A percentile compares a stretch with the other conserved stretches of the same genome.
phyloP scores from a whole-genome alignment of 2,329 filamentous ascomycete genomes.

The Cordyceps fumosorosea region DNA sequence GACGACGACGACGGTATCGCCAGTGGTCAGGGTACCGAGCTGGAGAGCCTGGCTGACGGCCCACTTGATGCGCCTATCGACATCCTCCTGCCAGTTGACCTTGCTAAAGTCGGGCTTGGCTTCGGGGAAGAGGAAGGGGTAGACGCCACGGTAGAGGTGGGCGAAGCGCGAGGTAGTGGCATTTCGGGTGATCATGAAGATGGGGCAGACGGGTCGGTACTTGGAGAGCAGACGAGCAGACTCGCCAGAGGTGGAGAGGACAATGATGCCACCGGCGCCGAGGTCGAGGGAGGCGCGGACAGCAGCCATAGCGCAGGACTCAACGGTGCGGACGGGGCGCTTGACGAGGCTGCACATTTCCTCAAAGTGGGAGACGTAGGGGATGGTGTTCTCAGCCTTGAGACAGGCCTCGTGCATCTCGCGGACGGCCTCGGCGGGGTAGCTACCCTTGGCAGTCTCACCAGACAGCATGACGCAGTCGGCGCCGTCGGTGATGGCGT shows the following conservation, averaged over 20 bases:
- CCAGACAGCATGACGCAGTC: constrained; percentile 99
- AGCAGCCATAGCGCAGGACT: constrained; percentile 95
- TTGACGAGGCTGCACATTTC: constrained; percentile 80
- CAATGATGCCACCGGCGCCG: constrained; percentile 92
- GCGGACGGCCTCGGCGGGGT: constrained; percentile 82
- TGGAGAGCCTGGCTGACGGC: constrained; percentile 81
- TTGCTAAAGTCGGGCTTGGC: constrained; percentile 89
- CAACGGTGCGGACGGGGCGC: constrained; percentile 78
- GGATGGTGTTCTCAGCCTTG: constrained; percentile 93
- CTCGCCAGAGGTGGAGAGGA: constrained; percentile 90
- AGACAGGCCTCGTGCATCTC: constrained; percentile 99
- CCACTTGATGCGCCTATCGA: constrained; percentile 96
- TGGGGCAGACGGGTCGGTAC: constrained; percentile 97
- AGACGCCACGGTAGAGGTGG: constrained; percentile 95
- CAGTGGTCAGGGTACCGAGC: constrained; percentile 67
- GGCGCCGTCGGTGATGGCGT: constrained; percentile 93
- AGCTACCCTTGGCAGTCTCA: constrained; percentile 96
- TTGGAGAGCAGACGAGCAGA: constrained; percentile 95
- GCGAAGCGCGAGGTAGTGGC: constrained; percentile 77
- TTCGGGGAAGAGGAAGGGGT: constrained; percentile 92
- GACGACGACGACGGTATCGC: constrained; percentile 73
- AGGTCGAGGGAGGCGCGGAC: constrained; percentile 94
- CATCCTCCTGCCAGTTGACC: constrained; percentile 97
- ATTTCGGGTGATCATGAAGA: constrained; percentile 97
- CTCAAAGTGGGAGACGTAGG: constrained; percentile 94